phyloP scores from a whole-genome alignment of 1,284 basidiomycete species.

The Sanghuangporus weigelae region DNA sequence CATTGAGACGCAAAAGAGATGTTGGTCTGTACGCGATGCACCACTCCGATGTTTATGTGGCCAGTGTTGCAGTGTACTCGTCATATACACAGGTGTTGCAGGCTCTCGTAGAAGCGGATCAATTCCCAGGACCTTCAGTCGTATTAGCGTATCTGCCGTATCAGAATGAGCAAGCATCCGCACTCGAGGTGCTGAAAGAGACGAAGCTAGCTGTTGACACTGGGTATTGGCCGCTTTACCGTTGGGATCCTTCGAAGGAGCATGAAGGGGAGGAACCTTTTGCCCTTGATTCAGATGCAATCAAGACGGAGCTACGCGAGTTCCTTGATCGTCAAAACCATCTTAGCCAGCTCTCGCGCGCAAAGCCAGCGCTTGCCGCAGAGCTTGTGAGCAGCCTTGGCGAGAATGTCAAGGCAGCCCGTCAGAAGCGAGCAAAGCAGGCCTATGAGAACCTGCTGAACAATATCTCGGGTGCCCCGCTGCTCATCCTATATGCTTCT shows the following conservation, averaged over 20 bases:
- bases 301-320: conserved; percentile 92
- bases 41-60: conserved; percentile 95
- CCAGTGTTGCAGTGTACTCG: conserved; percentile 91
- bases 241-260: conserved; percentile 92
- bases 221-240: conserved; percentile 97
- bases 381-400: conserved; percentile 87
- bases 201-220: conserved; percentile 96
- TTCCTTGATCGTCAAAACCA: conserved; percentile 98
- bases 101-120: conserved; percentile 88
- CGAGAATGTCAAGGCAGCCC: conserved; percentile 77
- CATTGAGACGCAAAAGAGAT: conserved; percentile 82
- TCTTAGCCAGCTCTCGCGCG: conserved; percentile 84
- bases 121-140: conserved; percentile 86
- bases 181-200: conserved; percentile 90
- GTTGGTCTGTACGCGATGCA: conserved; percentile 98
- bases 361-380: conserved; percentile 75
- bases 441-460: conserved; percentile 84
- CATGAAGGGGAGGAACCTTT: conserved; percentile 78
- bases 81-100: conserved; percentile 96
- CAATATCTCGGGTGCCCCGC: conserved; percentile 85
- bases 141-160: conserved; percentile 96
- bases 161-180: conserved; percentile 66
- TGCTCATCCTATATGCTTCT: conserved; percentile 88
- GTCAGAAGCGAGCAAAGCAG: conserved; percentile 80
- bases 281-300: conserved; percentile 86